Conservation (phyloP, 768 basidiomycete genomes). For the Pulveroboletus sp. region DNA sequence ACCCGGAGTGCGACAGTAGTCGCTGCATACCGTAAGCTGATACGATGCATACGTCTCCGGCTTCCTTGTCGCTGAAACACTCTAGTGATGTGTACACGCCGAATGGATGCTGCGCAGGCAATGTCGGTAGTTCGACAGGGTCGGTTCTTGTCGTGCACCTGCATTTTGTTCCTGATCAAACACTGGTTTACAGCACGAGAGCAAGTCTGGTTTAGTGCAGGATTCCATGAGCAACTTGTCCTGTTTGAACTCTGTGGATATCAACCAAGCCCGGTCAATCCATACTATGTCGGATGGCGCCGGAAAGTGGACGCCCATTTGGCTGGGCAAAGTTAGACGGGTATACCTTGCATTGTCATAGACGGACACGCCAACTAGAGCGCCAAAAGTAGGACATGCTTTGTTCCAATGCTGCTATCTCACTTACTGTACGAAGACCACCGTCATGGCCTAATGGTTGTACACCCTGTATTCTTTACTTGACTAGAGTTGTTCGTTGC, state of each 20-base stretch:
- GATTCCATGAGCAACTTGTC: constrained; percentile 74
- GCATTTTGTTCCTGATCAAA: constrained; percentile 2
- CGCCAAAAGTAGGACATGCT: constrained; percentile 9
- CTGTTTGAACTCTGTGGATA: constrained; percentile 73
- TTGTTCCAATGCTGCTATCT: constrained; percentile 2
- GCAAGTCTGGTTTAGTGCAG: constrained; percentile 76
- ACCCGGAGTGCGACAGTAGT: constrained; percentile 67
- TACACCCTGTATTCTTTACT: constrained; percentile 10
- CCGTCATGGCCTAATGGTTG: constrained; percentile 10
- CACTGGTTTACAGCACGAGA: constrained; percentile 48
- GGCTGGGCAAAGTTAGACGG: constrained; percentile 23
- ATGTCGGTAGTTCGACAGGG: constrained; percentile 58
- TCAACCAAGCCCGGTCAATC: constrained; percentile 51
- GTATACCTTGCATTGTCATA: background rate
- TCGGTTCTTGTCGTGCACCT: constrained; percentile 23
- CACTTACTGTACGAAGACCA: constrained; percentile 19
- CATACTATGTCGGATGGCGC: constrained; percentile 66
- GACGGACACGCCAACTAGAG: constrained; percentile 6
- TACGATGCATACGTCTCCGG: background rate
- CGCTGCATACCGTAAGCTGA: constrained; percentile 65
- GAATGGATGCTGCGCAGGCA: constrained; percentile 52
- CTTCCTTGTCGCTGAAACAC: constrained; percentile 10
- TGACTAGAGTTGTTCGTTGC: constrained; percentile 1
- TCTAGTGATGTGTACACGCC: constrained; percentile 64
- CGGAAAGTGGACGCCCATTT: constrained; percentile 48